Evolutionary conservation across 1,284 basidiomycete species (phyloP).

Genomic region (Cryptococcus sp.): DNA sequence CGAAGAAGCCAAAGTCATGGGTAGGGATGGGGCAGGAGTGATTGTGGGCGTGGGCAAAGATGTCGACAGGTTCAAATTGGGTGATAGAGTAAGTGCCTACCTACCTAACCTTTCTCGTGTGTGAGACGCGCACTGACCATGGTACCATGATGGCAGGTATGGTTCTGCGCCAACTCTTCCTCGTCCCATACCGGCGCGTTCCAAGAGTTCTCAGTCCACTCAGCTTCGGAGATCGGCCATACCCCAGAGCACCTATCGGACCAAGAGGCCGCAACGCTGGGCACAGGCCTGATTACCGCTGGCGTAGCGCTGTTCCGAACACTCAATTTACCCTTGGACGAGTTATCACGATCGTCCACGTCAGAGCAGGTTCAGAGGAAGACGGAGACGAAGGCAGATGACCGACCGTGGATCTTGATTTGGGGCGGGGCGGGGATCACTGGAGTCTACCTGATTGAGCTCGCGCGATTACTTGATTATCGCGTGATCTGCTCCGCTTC

Average conservation of each 20-base stretch:
- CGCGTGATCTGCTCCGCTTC: slow-evolving; percentile 55
- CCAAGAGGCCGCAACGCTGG: slow-evolving; percentile 30
- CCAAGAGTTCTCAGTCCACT: slow-evolving; percentile 33
- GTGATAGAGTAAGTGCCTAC: slow-evolving; percentile 32
- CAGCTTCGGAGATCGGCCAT: slow-evolving; percentile 25
- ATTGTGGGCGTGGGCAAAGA: slow-evolving; percentile 24
- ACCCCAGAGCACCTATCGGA: slow-evolving; percentile 23
- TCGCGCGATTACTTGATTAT: slow-evolving; percentile 54
- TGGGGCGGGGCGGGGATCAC: slow-evolving; percentile 33
- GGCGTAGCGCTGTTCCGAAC: slow-evolving; percentile 32
- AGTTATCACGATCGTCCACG: neutral
- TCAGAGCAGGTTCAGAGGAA: neutral
- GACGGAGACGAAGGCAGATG: neutral
- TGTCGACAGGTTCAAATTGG: slow-evolving; percentile 22
- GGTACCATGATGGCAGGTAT: slow-evolving; percentile 17
- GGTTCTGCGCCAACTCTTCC: slow-evolving; percentile 34
- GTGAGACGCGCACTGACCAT: neutral
- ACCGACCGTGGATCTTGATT: slow-evolving; percentile 22
- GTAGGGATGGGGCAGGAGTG: slow-evolving; percentile 33
- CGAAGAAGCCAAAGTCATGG: slow-evolving; percentile 30
- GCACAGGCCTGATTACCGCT: slow-evolving; percentile 33
- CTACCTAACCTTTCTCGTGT: no score
- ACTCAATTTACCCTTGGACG: slow-evolving; percentile 15
- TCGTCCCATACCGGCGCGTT: slow-evolving; percentile 25
- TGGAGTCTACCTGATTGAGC: slow-evolving; percentile 55